phyloP scores from a whole-genome alignment of 139 green algal genomes.

The Monoraphidium neglectum region DNA sequence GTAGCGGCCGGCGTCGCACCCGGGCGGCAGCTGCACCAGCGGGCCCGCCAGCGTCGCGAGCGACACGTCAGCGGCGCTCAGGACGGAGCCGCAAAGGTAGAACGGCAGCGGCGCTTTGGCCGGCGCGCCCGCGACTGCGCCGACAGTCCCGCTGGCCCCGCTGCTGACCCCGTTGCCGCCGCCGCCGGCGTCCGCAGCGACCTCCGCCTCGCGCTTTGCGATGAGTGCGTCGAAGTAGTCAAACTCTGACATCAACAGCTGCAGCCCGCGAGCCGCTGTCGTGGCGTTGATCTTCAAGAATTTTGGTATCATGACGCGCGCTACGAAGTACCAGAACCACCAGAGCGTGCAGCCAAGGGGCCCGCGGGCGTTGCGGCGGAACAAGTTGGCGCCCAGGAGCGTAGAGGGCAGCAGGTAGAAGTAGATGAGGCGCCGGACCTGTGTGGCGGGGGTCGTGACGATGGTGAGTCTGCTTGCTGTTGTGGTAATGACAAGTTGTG shows the following conservation, averaged over 20 bases:
- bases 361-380: not conserved
- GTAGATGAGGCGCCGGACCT: too few relatives aligned
- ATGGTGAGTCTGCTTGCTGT: too few relatives aligned
- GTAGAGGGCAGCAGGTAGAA: slow-evolving; percentile 7
- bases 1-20: too few relatives aligned
- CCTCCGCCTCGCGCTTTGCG: not conserved
- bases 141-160: too few relatives aligned
- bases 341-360: not conserved
- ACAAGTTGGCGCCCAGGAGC: not conserved
- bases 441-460: too few relatives aligned
- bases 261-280: slow-evolving; percentile 4
- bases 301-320: slow-evolving; percentile 8
- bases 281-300: slow-evolving; percentile 1
- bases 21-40: not conserved
- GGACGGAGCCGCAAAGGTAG: slow-evolving; percentile 8
- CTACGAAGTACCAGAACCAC: not conserved
- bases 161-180: too few relatives aligned
- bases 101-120: not conserved
- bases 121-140: not conserved
- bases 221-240: slow-evolving; percentile 16
- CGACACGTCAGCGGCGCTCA: slow-evolving; percentile 19
- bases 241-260: slow-evolving; percentile 10
- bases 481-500: too few relatives aligned
- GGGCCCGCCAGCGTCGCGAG: slow-evolving; percentile 3
- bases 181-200: not conserved